Percentiles rank a stretch among this genome's conserved stretches.
Conservation (phyloP, 2,329 filamentous ascomycete genomes). For the Atkinsonella hypoxylon region DNA sequence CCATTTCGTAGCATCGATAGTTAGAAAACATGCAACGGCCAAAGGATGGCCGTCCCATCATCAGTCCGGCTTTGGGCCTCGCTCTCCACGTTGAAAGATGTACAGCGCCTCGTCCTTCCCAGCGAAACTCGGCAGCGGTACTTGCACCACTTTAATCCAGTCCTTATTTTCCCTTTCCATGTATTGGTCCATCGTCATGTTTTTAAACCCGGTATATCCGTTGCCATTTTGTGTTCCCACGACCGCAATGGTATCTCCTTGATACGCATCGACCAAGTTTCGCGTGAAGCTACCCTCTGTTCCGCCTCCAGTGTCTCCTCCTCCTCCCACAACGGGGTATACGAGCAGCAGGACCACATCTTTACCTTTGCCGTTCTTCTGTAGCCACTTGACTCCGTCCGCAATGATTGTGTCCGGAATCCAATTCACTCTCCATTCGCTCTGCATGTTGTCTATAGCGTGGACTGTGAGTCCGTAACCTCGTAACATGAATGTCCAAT, state of each 20-base stretch:
- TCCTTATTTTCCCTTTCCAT: slow-evolving; percentile 43
- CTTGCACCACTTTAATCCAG: slow-evolving; percentile 50
- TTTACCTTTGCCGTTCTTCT: slow-evolving; percentile 32
- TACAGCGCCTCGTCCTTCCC: slow-evolving; percentile 68
- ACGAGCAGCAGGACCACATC: slow-evolving; percentile 55
- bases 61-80: slow-evolving; percentile 16
- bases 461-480: slow-evolving; percentile 40
- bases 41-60: no score
- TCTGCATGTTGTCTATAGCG: slow-evolving; percentile 56
- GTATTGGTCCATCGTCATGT: slow-evolving; percentile 53
- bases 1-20: background rate
- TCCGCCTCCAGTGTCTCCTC: slow-evolving; percentile 50
- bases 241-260: slow-evolving; percentile 53
- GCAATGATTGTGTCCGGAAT: slow-evolving; percentile 50
- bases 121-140: slow-evolving; percentile 61
- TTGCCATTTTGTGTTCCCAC: slow-evolving; percentile 65
- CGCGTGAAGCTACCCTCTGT: slow-evolving; percentile 51
- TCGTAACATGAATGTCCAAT: slow-evolving; percentile 63
- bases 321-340: slow-evolving; percentile 57
- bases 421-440: slow-evolving; percentile 58
- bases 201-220: slow-evolving; percentile 59
- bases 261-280: slow-evolving; percentile 46
- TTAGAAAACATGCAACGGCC: no score
- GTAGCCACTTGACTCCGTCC: slow-evolving; percentile 49
- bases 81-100: slow-evolving; percentile 44